Evolutionary conservation across 371 early-diverging fungal genomes (phyloP), one percentile per base, ranked within the genome.

Genomic region (Mucor plumbeus): DNA sequence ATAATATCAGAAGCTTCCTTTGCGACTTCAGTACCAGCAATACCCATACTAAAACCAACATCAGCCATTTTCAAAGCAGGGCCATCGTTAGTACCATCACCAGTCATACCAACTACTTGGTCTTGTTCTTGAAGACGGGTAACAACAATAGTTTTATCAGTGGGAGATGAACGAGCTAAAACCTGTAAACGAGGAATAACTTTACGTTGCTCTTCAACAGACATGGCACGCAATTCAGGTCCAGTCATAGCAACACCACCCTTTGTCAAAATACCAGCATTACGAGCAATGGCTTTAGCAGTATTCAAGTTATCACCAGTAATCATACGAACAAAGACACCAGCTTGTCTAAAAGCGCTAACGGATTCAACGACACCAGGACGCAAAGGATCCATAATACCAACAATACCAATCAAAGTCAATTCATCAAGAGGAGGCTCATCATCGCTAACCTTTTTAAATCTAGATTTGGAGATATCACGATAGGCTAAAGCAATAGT

Each of bases 11-110:
- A 93, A 0, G 98, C 97, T 76, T 96, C 95, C 78, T 96, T 95
- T 55, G 98, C 97, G 3, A 98, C 95, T 76, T 97, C 97, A 5
- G 99, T 97, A 57, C 99, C 99, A 43, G 94, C 84, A 71, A 97
- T 94, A 60, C 99, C 99, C 99, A 98, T 97, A 65, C 91, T 87
- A 79, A 98, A 98, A 13, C 99, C 99, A 61, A 99, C 95, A 79
- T 99, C 96, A 35, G 98, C 98, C 74, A 90, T 78, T 78, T 95
- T 95, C 50, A 99, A 88, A 4, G 98, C 96, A 26, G 97, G 98
- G 3, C 93, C 97, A 79, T 99, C 99, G 84, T 98, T 99, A 59
- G 98, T 95, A 54, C 98, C 99, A 80, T 98, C 98, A 59, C 98
- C 97, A 5, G 97, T 98, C 78, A 97, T 95, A 21, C 94, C 97